Conservation (phyloP, 192 early-diverging fungal genomes). For the Mortierella hygrophila region DNA sequence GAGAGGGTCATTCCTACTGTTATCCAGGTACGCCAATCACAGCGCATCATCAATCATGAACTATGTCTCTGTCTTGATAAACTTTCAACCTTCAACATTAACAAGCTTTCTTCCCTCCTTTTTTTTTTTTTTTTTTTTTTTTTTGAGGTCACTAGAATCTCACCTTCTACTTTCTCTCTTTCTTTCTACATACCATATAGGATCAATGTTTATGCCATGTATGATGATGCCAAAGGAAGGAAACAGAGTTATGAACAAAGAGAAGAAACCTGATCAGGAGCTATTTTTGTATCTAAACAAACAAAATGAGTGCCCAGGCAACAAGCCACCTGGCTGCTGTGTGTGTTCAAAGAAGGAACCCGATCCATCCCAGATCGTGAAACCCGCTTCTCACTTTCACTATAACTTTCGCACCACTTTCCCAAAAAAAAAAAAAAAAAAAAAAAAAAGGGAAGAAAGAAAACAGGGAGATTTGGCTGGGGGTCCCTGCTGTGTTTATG, state of each 20-base stretch:
- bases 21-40: conserved; percentile 8
- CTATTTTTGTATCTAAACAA: neutral
- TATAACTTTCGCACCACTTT: neutral
- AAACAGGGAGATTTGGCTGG: too few species aligned
- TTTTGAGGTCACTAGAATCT: neutral
- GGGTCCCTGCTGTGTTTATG: too few species aligned
- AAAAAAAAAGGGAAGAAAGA: too few species aligned
- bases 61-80: neutral
- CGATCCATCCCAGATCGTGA: neutral
- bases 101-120: neutral
- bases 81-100: neutral
- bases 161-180: neutral
- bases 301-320: neutral
- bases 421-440: too few species aligned
- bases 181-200: neutral
- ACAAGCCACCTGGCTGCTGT: neutral
- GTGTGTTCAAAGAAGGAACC: neutral
- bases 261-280: neutral
- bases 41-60: neutral
- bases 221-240: neutral
- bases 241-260: neutral
- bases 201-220: neutral
- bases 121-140: neutral
- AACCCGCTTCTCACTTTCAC: neutral
- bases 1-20: neutral